These are phyloP conservation scores for Monosporozyma yasuniensis DNA, from an alignment of 805 yeast genomes.

Conservation along the genomic window DNA sequence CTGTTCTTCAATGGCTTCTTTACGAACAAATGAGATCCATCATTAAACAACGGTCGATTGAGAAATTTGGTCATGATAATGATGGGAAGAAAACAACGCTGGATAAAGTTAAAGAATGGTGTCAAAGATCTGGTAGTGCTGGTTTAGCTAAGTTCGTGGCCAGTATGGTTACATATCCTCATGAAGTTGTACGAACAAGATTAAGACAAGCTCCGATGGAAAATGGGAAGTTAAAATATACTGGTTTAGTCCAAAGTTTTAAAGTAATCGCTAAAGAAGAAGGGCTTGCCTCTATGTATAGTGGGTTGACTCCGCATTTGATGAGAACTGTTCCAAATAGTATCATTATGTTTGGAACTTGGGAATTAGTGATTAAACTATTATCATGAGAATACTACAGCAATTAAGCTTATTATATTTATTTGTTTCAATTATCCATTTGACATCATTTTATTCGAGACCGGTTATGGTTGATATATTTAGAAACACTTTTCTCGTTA, in stretches of 20 bases:
- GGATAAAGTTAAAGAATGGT: constrained; percentile 79
- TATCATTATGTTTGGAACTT: constrained; percentile 97
- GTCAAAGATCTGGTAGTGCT: constrained; percentile 94
- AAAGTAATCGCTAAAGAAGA: constrained; percentile 80
- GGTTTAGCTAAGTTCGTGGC: constrained; percentile 94
- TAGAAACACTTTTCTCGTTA: neutral
- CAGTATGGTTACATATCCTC: constrained; percentile 89
- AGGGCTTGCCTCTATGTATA: constrained; percentile 88
- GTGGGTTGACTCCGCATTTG: constrained; percentile 95
- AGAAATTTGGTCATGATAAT: constrained; percentile 28
- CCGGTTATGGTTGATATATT: too few species aligned
- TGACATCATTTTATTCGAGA: neutral
- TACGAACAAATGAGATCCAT: constrained; percentile 87
- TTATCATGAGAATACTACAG: constrained; percentile 30
- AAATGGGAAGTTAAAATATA: constrained; percentile 76
- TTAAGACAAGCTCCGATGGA: constrained; percentile 87
- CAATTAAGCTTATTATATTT: neutral
- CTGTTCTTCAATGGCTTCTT: constrained; percentile 91
- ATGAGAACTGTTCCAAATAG: constrained; percentile 96
- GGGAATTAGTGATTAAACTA: constrained; percentile 76
- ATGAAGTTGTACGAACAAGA: constrained; percentile 93
- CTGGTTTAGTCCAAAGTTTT: constrained; percentile 84
- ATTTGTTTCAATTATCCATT: neutral
- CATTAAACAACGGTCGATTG: constrained; percentile 45
- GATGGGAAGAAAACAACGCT: constrained; percentile 33